Evolutionary conservation across 345 rosid species (phyloP), one percentile per base, ranked within the genome.

Genomic region (Carallia pectinifolia): DNA sequence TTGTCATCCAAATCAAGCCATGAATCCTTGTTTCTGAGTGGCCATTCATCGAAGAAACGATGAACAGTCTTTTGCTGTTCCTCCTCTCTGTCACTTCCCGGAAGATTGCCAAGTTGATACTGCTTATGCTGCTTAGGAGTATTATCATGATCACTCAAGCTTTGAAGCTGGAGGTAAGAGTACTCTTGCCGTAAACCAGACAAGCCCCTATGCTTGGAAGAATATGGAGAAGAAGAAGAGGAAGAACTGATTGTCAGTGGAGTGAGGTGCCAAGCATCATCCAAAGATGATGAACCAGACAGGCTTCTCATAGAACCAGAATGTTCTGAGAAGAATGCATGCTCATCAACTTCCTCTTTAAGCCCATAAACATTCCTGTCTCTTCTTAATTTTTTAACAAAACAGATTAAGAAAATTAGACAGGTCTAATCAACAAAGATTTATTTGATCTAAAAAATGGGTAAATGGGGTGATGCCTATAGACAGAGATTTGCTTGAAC

Each of bases 11-110:
- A 70, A 76, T 85, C 86, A 69, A 79, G 81, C 89, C 92, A 88
- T 40, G 89, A 74, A 33, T 83, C 85, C 72, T 81, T 84, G 15
- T 72, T 79, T 74, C 86, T 83, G 29, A 82, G 86, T 31, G 99
- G 96, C 87, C 86, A 86, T 73, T 95, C 99, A 64, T 95, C 99
- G 68, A 95, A 87, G 84, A 95, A 95, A 61, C 84, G 84, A 67
- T 92, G 96, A 54, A 92, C 79, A 36, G 85, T 95, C 82, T 85
- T 90, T 68, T 87, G 85, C 64, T 87, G 71, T 72, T 82, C 77
- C 54, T 85, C 85, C 65, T 74, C 84, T 68, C 78, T 82, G n/a
- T 78, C 88, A 67, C 73, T 73, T 71, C 83, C 85, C 68, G 72
- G 67, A 62, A 73, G 77, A 60, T 75, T 85, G 34, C 60, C 31